phyloP scores from a whole-genome alignment of 2,329 filamentous ascomycete species.

The Fusarium tanahbumbuense region DNA sequence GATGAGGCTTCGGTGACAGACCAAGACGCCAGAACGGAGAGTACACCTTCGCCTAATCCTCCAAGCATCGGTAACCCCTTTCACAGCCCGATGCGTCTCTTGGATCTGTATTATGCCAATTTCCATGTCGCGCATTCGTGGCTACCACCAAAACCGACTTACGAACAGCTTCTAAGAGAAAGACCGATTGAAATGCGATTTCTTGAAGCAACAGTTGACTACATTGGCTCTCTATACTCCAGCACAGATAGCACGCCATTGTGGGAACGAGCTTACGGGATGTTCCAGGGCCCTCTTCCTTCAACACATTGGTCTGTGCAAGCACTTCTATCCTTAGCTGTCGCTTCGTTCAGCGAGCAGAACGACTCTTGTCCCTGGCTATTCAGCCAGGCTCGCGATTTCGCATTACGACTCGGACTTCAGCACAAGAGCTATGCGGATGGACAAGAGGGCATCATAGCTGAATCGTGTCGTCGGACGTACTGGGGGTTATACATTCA shows the following conservation, averaged over 20 bases:
- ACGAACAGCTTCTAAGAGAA: conserved; percentile 15
- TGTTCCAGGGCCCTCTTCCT: conserved; percentile 25
- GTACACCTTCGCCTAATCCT: conserved; percentile 24
- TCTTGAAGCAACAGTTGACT: conserved; percentile 26
- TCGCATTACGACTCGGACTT: conserved; percentile 35
- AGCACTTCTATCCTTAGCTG: conserved; percentile 35
- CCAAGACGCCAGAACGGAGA: conserved; percentile 13
- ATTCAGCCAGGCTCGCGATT: conserved; percentile 23
- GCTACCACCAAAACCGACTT: conserved; percentile 33
- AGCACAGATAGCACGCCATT: conserved; percentile 18
- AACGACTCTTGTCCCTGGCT: background rate
- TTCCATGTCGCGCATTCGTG: conserved; percentile 43
- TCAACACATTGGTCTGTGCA: conserved; percentile 43
- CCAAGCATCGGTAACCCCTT: conserved; percentile 3
- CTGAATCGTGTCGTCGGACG: conserved; percentile 43
- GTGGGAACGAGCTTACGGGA: conserved; percentile 21
- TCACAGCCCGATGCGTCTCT: conserved; percentile 2
- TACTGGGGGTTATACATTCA: conserved; percentile 44
- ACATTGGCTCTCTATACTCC: conserved; percentile 40
- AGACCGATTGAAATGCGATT: conserved; percentile 15
- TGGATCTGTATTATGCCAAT: conserved; percentile 42
- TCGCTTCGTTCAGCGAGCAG: conserved; percentile 33
- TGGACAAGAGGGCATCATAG: conserved; percentile 23
- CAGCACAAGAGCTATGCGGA: conserved; percentile 37
- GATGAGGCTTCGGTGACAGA: conserved; percentile 5